phyloP scores from a whole-genome alignment of 441 rosid genomes.

The Eruca vesicaria region DNA sequence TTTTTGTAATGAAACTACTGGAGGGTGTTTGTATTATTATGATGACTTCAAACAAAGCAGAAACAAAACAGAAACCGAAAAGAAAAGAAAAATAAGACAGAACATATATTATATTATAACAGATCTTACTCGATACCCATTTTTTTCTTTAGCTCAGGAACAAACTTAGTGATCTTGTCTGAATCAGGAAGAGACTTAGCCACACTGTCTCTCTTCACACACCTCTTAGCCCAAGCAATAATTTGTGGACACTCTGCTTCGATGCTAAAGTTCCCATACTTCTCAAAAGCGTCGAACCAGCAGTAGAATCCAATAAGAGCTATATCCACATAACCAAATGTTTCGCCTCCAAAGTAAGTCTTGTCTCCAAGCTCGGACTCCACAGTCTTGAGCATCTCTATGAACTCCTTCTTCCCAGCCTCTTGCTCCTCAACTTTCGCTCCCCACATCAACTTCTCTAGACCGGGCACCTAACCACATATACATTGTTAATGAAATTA shows the following conservation, averaged over 20 bases:
- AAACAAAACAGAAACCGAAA: not conserved
- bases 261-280: not conserved
- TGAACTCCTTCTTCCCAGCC: conserved; percentile 17
- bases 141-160: not conserved
- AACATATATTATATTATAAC: too few species aligned
- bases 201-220: not conserved
- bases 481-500: not conserved
- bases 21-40: not conserved
- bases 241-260: not conserved
- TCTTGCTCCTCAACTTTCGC: conserved; percentile 17
- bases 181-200: not conserved
- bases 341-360: conserved; percentile 15
- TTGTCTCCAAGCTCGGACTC: conserved; percentile 30
- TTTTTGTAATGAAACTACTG: not conserved
- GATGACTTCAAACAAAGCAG: not conserved
- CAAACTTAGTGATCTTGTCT: not conserved
- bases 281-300: not conserved
- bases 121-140: not conserved
- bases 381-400: conserved; percentile 17
- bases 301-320: not conserved
- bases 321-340: not conserved
- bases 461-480: conserved; percentile 20
- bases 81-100: not conserved
- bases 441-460: conserved; percentile 25
- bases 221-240: not conserved